A percentile compares a stretch with the other conserved stretches of the same genome.
Conservation (phyloP, 2,329 filamentous ascomycete species). For the Ophiocordyceps camponoti-leonardi region DNA sequence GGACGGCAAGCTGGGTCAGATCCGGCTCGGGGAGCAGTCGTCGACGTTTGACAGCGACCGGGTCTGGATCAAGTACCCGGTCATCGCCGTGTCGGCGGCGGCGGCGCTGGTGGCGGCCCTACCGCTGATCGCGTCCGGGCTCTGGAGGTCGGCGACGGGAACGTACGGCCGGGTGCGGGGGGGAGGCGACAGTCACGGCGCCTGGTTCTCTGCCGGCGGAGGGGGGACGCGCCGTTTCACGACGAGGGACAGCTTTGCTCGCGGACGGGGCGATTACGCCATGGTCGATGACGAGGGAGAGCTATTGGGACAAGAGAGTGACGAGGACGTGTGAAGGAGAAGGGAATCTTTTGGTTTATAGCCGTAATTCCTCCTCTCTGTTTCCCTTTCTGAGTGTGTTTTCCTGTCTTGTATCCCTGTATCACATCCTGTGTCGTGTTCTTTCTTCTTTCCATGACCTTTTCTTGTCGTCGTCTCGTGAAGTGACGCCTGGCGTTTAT, state of each 20-base stretch:
- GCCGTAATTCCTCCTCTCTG: no score
- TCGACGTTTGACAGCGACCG: constrained; percentile 47
- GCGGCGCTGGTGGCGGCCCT: constrained; percentile 42
- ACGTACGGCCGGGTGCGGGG: constrained; percentile 30
- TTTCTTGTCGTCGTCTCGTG: no score
- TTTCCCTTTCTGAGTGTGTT: no score
- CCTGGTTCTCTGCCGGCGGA: constrained; percentile 29
- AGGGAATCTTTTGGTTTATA: no score
- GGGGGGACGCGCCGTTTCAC: constrained; percentile 51
- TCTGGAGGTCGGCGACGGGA: constrained; percentile 50
- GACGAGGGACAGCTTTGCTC: constrained; percentile 74
- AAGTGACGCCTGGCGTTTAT: no score
- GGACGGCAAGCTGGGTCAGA: constrained; percentile 81
- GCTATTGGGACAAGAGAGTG: constrained; percentile 80
- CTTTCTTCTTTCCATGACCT: no score
- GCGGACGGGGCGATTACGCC: constrained; percentile 73
- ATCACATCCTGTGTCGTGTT: no score
- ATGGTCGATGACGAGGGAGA: constrained; percentile 88
- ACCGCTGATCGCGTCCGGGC: constrained; percentile 53
- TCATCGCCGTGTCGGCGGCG: constrained; percentile 51
- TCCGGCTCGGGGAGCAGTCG: constrained; percentile 62
- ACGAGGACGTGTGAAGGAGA: constrained; percentile 61
- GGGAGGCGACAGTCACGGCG: constrained; percentile 30
- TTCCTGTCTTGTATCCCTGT: no score
- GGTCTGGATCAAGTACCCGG: constrained; percentile 66